A percentile compares a stretch with the other conserved stretches of the same genome.
phyloP scores from a whole-genome alignment of 2,329 filamentous ascomycete genomes.

The Lachnellula willkommii region DNA sequence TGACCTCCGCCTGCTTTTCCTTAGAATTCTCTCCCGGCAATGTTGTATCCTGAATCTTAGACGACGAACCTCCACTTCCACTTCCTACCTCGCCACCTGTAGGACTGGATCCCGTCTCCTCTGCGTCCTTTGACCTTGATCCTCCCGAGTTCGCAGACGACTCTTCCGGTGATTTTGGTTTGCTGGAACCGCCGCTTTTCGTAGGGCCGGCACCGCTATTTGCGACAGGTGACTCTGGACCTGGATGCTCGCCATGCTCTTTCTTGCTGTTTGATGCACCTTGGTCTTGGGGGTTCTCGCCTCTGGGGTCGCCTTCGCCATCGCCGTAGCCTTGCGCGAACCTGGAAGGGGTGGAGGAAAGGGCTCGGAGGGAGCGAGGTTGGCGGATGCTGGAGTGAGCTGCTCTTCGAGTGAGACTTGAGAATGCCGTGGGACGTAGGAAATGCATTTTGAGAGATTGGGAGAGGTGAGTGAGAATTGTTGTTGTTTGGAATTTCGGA shows the following conservation, averaged over 20 bases:
- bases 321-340: slow-evolving; percentile 37
- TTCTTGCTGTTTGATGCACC: slow-evolving; percentile 30
- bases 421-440: slow-evolving; percentile 13
- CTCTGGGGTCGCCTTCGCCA: slow-evolving; percentile 34
- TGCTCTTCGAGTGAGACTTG: slow-evolving; percentile 12
- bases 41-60: slow-evolving; percentile 14
- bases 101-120: slow-evolving; percentile 33
- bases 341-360: slow-evolving; percentile 15
- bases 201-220: slow-evolving; percentile 36
- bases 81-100: slow-evolving; percentile 26
- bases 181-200: slow-evolving; percentile 29
- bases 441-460: slow-evolving; percentile 17
- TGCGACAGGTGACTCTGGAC: slow-evolving; percentile 37
- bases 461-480: neutral
- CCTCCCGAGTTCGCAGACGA: slow-evolving; percentile 37
- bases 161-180: slow-evolving; percentile 27
- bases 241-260: slow-evolving; percentile 39
- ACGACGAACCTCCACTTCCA: slow-evolving; percentile 16
- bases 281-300: slow-evolving; percentile 36
- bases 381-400: slow-evolving; percentile 9
- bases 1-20: slow-evolving; percentile 52
- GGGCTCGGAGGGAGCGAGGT: slow-evolving; percentile 8
- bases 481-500: neutral
- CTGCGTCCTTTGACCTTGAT: slow-evolving; percentile 36
- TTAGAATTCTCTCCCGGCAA: slow-evolving; percentile 29